phyloP scores from a whole-genome alignment of 2,329 filamentous ascomycete genomes.

The Fusarium sp. region DNA sequence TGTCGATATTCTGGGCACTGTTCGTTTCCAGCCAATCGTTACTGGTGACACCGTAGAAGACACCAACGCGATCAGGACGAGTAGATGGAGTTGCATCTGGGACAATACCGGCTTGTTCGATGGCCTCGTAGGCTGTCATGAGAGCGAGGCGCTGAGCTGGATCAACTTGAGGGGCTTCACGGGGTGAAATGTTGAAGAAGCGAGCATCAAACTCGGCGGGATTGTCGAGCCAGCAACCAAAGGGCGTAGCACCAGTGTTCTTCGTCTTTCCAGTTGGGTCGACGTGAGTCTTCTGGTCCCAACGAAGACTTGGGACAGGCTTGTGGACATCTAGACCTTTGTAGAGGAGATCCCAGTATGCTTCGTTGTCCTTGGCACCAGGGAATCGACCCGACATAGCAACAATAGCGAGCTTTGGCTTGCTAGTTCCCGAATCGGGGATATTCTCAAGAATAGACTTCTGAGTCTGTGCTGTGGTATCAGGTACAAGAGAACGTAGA shows the following conservation, averaged over 20 bases:
- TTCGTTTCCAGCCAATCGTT: slow-evolving; percentile 86
- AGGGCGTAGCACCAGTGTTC: slow-evolving; percentile 64
- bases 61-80: slow-evolving; percentile 69
- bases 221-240: slow-evolving; percentile 68
- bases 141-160: slow-evolving; percentile 74
- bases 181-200: slow-evolving; percentile 78
- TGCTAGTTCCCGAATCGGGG: background rate
- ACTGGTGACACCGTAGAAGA: slow-evolving; percentile 81
- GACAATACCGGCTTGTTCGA: slow-evolving; percentile 75
- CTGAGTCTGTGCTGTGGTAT: fast-evolving
- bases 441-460: fast-evolving
- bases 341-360: slow-evolving; percentile 73
- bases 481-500: slow-evolving; percentile 22
- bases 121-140: slow-evolving; percentile 74
- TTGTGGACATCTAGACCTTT: slow-evolving; percentile 74
- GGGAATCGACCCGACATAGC: slow-evolving; percentile 76
- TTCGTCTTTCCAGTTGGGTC: slow-evolving; percentile 70
- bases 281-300: slow-evolving; percentile 48
- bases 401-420: slow-evolving; percentile 64
- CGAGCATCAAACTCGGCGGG: slow-evolving; percentile 75
- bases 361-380: slow-evolving; percentile 67
- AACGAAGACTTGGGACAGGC: slow-evolving; percentile 56
- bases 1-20: slow-evolving; percentile 73
- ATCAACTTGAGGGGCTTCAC: slow-evolving; percentile 60
- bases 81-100: slow-evolving; percentile 73